Evolutionary conservation across 176 grass and related monocot species (phyloP).

Genomic region (Oryza officinalis): DNA sequence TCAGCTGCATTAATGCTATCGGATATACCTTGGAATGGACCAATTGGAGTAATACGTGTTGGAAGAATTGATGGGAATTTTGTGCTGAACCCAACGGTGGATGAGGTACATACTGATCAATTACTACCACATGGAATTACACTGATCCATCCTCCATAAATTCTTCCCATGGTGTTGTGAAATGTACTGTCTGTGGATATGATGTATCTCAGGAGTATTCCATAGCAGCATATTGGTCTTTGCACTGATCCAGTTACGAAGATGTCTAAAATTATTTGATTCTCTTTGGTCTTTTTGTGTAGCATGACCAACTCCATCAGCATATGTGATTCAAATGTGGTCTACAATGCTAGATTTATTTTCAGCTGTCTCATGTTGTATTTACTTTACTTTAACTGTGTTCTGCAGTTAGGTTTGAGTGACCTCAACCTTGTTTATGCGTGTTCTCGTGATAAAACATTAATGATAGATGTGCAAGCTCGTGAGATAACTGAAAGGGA

Average conservation of each 20-base stretch:
- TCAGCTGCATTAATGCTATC: constrained; percentile 96
- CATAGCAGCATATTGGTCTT: neutral
- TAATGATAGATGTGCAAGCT: constrained; percentile 99
- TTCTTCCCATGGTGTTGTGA: constrained; percentile 9
- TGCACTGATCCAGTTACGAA: neutral
- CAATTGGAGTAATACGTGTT: constrained; percentile 87
- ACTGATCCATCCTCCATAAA: constrained; percentile 8
- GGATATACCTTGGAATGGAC: constrained; percentile 96
- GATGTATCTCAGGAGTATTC: constrained; percentile 9
- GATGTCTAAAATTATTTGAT: neutral
- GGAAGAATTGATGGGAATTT: constrained; percentile 92
- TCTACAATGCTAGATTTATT: neutral
- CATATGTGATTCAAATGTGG: neutral
- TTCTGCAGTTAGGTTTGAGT: constrained; percentile 77
- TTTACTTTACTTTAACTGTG: constrained; percentile 1
- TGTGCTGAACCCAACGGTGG: constrained; percentile 85
- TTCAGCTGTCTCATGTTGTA: constrained; percentile 21
- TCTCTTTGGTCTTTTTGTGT: neutral
- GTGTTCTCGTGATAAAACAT: constrained; percentile 83
- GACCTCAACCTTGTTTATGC: constrained; percentile 99
- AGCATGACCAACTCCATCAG: neutral
- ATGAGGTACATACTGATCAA: constrained; percentile 61
- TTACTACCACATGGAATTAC: constrained; percentile 12
- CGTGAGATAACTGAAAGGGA: constrained; percentile 96
- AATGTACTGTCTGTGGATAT: constrained; percentile 7